Evolutionary conservation across 768 basidiomycete genomes (phyloP).

Genomic region (Polyporus arcularius): DNA sequence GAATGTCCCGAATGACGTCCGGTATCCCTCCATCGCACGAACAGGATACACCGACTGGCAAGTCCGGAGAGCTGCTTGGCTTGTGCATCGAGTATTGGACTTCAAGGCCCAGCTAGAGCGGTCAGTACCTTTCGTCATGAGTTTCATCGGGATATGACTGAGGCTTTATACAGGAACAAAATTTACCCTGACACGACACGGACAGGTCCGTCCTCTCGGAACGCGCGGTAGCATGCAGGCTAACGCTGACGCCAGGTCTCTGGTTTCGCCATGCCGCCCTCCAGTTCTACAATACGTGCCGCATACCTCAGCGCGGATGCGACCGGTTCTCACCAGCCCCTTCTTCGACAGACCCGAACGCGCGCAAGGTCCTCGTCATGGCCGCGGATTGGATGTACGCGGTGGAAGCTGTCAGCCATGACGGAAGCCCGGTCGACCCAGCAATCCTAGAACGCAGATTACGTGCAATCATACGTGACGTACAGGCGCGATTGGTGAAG

Average conservation of each 20-base stretch:
- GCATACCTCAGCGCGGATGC: slow-evolving; percentile 67
- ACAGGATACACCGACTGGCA: slow-evolving; percentile 77
- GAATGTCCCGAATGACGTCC: slow-evolving; percentile 48
- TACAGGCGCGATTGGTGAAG: slow-evolving; percentile 43
- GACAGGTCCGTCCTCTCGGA: slow-evolving; percentile 48
- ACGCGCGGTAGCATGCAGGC: background rate
- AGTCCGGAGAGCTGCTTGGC: slow-evolving; percentile 80
- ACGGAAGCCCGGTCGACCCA: slow-evolving; percentile 31
- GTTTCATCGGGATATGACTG: background rate
- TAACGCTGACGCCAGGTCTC: slow-evolving; percentile 29
- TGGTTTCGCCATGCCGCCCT: slow-evolving; percentile 64
- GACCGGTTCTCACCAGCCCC: slow-evolving; percentile 63
- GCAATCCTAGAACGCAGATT: slow-evolving; percentile 49
- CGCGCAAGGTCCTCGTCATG: slow-evolving; percentile 68
- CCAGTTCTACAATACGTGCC: slow-evolving; percentile 74
- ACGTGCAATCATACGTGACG: slow-evolving; percentile 56
- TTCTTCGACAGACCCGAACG: slow-evolving; percentile 42
- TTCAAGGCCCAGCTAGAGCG: slow-evolving; percentile 67
- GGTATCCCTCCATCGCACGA: slow-evolving; percentile 10
- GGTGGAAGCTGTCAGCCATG: slow-evolving; percentile 61
- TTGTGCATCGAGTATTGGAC: slow-evolving; percentile 68
- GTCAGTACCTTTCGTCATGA: slow-evolving; percentile 42
- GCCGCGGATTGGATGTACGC: slow-evolving; percentile 80
- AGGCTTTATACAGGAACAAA: slow-evolving; percentile 53
- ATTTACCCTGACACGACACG: slow-evolving; percentile 70